A percentile compares a stretch with the other conserved stretches of the same genome.
These are phyloP conservation scores for Geotrichum cucujoidarum DNA, from an alignment of 1,139 yeast genomes.

Conservation along the genomic window DNA sequence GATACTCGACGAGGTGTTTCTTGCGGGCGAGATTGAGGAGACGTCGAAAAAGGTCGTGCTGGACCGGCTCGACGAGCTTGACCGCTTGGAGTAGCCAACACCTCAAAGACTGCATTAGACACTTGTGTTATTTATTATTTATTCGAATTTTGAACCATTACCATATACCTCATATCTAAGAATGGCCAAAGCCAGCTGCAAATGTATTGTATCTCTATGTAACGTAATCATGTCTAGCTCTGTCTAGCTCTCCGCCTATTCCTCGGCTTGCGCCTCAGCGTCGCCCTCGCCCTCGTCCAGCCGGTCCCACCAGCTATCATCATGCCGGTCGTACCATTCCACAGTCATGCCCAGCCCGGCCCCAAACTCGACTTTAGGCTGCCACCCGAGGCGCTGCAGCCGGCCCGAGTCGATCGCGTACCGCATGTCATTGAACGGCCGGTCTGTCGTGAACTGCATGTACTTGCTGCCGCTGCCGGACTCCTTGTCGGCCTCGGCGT, in stretches of 20 bases:
- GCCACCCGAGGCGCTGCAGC: constrained; percentile 47
- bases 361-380: constrained; percentile 38
- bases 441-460: constrained; percentile 41
- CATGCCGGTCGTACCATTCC: constrained; percentile 35
- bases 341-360: constrained; percentile 40
- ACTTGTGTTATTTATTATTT: no score
- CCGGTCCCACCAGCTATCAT: constrained; percentile 22
- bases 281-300: neutral
- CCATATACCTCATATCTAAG: neutral
- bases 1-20: constrained; percentile 77
- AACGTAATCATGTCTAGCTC: no score
- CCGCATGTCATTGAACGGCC: constrained; percentile 49
- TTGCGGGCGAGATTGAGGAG: constrained; percentile 81
- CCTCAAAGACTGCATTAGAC: no score
- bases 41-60: constrained; percentile 75
- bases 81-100: constrained; percentile 28
- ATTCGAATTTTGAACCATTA: no score
- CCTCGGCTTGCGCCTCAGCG: no score
- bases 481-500: constrained; percentile 16
- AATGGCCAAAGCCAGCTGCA: no score
- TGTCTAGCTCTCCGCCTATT: no score
- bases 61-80: constrained; percentile 47
- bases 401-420: constrained; percentile 44
- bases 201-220: no score
- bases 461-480: constrained; percentile 23